Conservation (phyloP, 139 green algal species). For the Picochlorum costavermella region DNA sequence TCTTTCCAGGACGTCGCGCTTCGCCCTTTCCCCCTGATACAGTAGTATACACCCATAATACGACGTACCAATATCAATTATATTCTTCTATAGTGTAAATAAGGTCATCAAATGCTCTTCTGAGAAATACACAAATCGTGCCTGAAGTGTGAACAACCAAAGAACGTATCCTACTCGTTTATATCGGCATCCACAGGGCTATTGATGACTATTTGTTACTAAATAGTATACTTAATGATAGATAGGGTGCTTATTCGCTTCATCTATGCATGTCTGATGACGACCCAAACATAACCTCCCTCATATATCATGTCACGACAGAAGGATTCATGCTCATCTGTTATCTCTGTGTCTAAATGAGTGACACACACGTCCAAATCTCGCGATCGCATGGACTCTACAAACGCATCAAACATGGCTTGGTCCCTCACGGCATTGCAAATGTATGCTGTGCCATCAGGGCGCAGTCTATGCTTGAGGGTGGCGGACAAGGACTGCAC, state of each 20-base stretch:
- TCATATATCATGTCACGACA: slow-evolving; percentile 49
- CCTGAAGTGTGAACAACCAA: too few species aligned
- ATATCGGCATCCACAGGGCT: too few species aligned
- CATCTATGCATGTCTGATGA: slow-evolving; percentile 27
- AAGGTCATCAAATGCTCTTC: too few species aligned
- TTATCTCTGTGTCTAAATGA: slow-evolving; percentile 12
- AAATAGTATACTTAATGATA: not conserved
- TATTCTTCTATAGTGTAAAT: too few species aligned
- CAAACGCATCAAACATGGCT: slow-evolving; percentile 50
- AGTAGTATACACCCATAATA: too few species aligned
- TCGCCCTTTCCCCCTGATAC: too few species aligned
- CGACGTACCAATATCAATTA: too few species aligned
- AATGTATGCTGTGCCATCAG: slow-evolving; percentile 43
- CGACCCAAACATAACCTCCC: slow-evolving; percentile 54
- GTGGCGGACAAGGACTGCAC: slow-evolving; percentile 39
- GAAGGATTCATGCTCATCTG: slow-evolving; percentile 32
- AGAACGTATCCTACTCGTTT: too few species aligned
- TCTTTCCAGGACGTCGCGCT: too few species aligned
- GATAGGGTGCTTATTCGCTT: not conserved
- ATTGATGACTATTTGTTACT: too few species aligned
- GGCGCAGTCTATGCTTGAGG: slow-evolving; percentile 42
- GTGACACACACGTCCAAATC: slow-evolving; percentile 7
- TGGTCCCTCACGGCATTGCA: slow-evolving; percentile 51
- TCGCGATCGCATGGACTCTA: slow-evolving; percentile 1
- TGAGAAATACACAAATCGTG: too few species aligned